Conservation (phyloP, 1,139 yeast species). For the Candida neerlandica region DNA sequence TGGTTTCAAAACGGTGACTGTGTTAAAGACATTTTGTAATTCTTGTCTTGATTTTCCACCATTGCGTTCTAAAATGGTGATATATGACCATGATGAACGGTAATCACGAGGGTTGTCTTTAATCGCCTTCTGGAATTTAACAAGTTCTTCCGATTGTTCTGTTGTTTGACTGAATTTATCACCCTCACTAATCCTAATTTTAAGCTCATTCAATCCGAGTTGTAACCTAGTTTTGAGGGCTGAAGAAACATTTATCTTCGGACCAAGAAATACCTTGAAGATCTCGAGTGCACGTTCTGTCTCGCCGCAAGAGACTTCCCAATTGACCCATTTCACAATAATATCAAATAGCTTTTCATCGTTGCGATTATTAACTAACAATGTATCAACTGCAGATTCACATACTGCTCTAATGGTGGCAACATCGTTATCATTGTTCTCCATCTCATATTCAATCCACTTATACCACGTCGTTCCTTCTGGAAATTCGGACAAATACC, state of each 20-base stretch:
- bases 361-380: conserved; percentile 25
- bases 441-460: conserved; percentile 41
- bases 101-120: conserved; percentile 55
- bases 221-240: conserved; percentile 44
- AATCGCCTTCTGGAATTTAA: conserved; percentile 28
- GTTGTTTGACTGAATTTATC: background rate
- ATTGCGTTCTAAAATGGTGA: conserved; percentile 43
- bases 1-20: conserved; percentile 46
- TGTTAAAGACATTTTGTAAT: conserved; percentile 35
- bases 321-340: conserved; percentile 59
- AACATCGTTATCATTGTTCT: conserved; percentile 18
- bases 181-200: conserved; percentile 20
- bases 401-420: conserved; percentile 58
- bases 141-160: background rate
- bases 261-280: conserved; percentile 51
- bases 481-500: conserved; percentile 59
- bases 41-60: conserved; percentile 19
- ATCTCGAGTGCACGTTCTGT: conserved; percentile 67
- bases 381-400: conserved; percentile 64
- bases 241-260: conserved; percentile 38
- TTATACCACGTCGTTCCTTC: conserved; percentile 61
- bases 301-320: conserved; percentile 70
- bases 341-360: conserved; percentile 30
- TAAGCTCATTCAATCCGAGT: conserved; percentile 57
- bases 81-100: conserved; percentile 81